A percentile compares a stretch with the other conserved stretches of the same genome.
Conservation (phyloP, 352 stramenopile genomes). For the Thraustochytrium sp. region DNA sequence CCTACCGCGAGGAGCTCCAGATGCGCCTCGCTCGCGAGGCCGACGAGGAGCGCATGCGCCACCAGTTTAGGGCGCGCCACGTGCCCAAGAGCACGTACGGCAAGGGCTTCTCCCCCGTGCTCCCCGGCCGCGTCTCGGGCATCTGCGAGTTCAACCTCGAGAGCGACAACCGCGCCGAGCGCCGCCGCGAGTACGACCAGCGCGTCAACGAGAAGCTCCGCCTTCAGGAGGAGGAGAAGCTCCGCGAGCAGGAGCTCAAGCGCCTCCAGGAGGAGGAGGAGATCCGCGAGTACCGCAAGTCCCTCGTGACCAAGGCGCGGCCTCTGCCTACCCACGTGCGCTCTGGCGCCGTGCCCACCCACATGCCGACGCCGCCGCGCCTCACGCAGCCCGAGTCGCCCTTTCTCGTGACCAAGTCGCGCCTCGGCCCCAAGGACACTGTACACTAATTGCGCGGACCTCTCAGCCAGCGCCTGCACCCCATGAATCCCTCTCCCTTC, state of each 20-base stretch:
- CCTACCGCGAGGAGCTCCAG: not conserved
- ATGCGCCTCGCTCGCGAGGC: not conserved
- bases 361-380: not conserved
- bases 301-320: not conserved
- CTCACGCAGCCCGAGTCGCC: constrained; percentile 16
- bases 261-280: not conserved
- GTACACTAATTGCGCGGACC: too few species aligned
- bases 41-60: not conserved
- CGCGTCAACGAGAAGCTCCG: not conserved
- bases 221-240: not conserved
- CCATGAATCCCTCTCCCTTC: not conserved
- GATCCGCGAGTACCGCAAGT: constrained; percentile 10
- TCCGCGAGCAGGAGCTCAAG: not conserved
- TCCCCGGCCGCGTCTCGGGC: not conserved
- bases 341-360: not conserved
- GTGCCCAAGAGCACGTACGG: not conserved
- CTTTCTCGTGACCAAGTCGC: not conserved
- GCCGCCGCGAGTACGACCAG: not conserved
- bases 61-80: not conserved
- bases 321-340: not conserved
- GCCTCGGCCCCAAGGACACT: not conserved
- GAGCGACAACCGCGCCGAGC: not conserved
- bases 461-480: too few species aligned
- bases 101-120: not conserved
- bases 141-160: constrained; percentile 13